Evolutionary conservation across 495 filamentous ascomycete genomes (phyloP).

Genomic region (Geoglossum glabrum): DNA sequence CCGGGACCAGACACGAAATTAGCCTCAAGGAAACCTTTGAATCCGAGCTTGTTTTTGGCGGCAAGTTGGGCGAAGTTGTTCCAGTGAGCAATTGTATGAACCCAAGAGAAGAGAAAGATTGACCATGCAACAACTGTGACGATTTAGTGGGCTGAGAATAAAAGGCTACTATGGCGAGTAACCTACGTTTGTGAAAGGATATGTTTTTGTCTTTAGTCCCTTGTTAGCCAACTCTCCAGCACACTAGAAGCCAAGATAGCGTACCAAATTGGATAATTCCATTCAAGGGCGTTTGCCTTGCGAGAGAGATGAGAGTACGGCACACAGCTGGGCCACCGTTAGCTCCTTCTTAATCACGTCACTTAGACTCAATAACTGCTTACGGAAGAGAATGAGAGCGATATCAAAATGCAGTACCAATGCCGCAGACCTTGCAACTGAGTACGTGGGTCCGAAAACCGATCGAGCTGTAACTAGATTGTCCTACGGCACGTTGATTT

Average conservation of each 20-base stretch:
- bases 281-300: constrained; percentile 52
- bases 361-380: constrained; percentile 4
- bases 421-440: constrained; percentile 49
- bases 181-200: constrained; percentile 48
- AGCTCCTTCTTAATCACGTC: constrained; percentile 1
- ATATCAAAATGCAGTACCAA: constrained; percentile 58
- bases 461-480: constrained; percentile 38
- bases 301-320: constrained; percentile 55
- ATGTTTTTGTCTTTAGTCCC: constrained; percentile 46
- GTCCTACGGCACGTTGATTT: constrained; percentile 19
- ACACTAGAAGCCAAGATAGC: constrained; percentile 3
- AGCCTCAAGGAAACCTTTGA: constrained; percentile 47
- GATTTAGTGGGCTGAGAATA: not conserved
- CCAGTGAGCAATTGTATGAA: constrained; percentile 65
- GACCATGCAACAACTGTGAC: constrained; percentile 45
- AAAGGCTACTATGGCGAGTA: not conserved
- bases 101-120: constrained; percentile 62
- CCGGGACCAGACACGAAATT: constrained; percentile 57
- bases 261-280: constrained; percentile 52
- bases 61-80: constrained; percentile 60
- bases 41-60: constrained; percentile 45
- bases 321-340: constrained; percentile 33
- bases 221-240: constrained; percentile 5
- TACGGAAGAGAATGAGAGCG: constrained; percentile 47
- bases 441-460: constrained; percentile 48